Evolutionary conservation across 192 early-diverging fungal genomes (phyloP), one percentile per base, ranked within the genome.

Genomic region (Spinellus fusiger): DNA sequence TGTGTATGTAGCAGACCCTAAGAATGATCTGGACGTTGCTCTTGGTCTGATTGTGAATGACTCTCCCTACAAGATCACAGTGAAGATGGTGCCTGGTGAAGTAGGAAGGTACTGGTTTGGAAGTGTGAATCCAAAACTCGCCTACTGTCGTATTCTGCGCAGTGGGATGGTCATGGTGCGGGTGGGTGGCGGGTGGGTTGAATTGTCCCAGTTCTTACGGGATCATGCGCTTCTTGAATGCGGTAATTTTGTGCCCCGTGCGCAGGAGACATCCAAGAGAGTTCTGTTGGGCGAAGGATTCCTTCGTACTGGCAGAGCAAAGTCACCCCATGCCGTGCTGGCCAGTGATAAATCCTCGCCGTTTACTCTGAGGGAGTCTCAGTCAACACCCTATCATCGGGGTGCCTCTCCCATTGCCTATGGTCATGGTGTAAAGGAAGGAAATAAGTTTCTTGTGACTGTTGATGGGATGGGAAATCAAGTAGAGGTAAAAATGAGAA

Each of bases 121-220:
- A 26, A 79, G 83, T 34, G 66, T 72, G 13, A 83, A 84, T 48
- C 84, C 83, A 16, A 83, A 82, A 51, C 55, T 86, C 15, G 80
- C 76, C 26, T 85, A 85, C 58, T 86, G 84, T 38, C 83, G 83
- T 56, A 80, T 84, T 34, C 54, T 86, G 38, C 62, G 81, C 32
- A 78, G 80, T 58, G 66, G 81, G 1, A 78, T 80, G 76, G 83
- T 86, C 28, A 86, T 86, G 84, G 84, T 86, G 25, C 77, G 84
- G 50, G 83, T 86, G 4, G 84, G 84, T 25, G 84, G 84, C 58
- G 84, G 83, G 47, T 85, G 83, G 83, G 75, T 68, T 32, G 81
- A 83, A 49, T 51, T 83, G 9, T 83, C 81, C 23, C 78, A 80
- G 71, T 83, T 68, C 23, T 29, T 68, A 28, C 27, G 59, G 16